phyloP scores from a whole-genome alignment of 2,329 filamentous ascomycete genomes.

The Xylariaceae sp. region DNA sequence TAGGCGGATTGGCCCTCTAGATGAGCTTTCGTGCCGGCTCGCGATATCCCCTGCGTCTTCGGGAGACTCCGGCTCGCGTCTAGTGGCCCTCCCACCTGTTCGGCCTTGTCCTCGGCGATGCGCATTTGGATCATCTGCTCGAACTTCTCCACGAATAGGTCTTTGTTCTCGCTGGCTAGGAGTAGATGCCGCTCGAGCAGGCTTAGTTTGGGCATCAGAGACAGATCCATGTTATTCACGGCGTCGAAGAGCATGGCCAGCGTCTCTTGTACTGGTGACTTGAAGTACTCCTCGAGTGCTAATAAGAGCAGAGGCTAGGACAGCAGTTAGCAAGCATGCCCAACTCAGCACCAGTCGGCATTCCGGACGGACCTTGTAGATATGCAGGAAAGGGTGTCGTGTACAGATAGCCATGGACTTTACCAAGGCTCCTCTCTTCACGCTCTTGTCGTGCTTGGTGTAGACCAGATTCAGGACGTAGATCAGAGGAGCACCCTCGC shows the following conservation, averaged over 20 bases:
- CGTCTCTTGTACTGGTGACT: slow-evolving; percentile 80
- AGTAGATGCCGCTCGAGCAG: slow-evolving; percentile 77
- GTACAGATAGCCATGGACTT: slow-evolving; percentile 99
- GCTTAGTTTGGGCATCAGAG: slow-evolving; percentile 80
- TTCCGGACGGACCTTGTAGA: slow-evolving; percentile 70
- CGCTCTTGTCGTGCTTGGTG: slow-evolving; percentile 90
- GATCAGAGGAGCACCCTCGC: slow-evolving; percentile 83
- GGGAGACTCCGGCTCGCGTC: slow-evolving; percentile 43
- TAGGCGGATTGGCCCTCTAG: slow-evolving; percentile 59
- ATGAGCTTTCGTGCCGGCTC: slow-evolving; percentile 56
- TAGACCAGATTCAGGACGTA: slow-evolving; percentile 98
- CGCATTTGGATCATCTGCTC: slow-evolving; percentile 86
- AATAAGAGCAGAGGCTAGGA: slow-evolving; percentile 74
- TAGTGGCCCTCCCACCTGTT: slow-evolving; percentile 33
- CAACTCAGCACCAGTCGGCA: slow-evolving; percentile 4
- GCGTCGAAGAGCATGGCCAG: slow-evolving; percentile 82
- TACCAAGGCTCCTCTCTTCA: slow-evolving; percentile 87
- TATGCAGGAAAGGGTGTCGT: slow-evolving; percentile 92
- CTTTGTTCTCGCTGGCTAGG: slow-evolving; percentile 86
- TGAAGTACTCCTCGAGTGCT: slow-evolving; percentile 95
- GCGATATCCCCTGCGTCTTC: slow-evolving; percentile 42
- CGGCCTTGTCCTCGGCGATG: slow-evolving; percentile 55
- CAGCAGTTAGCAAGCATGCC: slow-evolving; percentile 11
- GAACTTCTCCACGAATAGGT: slow-evolving; percentile 96
- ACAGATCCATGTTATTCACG: slow-evolving; percentile 94